Base-by-base conservation (phyloP, 1,284 basidiomycete species). In the Boletus sp. region DNA sequence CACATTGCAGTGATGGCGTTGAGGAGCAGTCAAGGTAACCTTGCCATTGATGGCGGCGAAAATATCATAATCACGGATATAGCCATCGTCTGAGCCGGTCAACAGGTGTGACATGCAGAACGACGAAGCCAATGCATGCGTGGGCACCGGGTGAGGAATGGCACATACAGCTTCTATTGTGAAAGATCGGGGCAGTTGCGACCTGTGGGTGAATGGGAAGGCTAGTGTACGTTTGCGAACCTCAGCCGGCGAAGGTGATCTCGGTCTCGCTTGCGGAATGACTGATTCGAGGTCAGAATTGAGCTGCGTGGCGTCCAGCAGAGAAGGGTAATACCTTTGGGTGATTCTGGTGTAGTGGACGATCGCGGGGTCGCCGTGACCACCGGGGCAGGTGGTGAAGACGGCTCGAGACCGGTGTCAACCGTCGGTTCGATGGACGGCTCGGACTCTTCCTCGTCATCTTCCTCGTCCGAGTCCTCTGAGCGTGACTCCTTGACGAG, bases 121-220 rank as follows among this genome's bases (percentile, higher is more conserved):
- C 0, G 91, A 91, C 4, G 89, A 75, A 2, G 92, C 85, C 19
- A 97, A 79, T 12, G 89, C 79, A 69, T 96, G 91, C 0, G 91
- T 92, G 4, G 92, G 85, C 3, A 81, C 80, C 1, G 91, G 91
- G 57, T 96, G 90, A 1, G 94, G 91, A 42, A 95, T 83, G 13
- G 93, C 93, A 54, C 89, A 91, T 51, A 95, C 82, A 13, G 94
- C 93, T 68, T 96, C 94, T n/a, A 97, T 87, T 3, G 84, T 84
- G 61, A 86, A 89, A 0, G 88, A 79, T 23, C 80, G 72, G n/a
- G 75, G 75, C n/a, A 48, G 30, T 5, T 34, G 49, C n/a, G 54
- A 39, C 36, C 59, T 57, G 33, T 51, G 49, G 14, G 39, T 36
- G 44, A 52, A 55, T n/a, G 69, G 56, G 49, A 72, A 69, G 44